Conservation (phyloP, 108 stramenopile genomes). For the Discostella stelligeroides region DNA sequence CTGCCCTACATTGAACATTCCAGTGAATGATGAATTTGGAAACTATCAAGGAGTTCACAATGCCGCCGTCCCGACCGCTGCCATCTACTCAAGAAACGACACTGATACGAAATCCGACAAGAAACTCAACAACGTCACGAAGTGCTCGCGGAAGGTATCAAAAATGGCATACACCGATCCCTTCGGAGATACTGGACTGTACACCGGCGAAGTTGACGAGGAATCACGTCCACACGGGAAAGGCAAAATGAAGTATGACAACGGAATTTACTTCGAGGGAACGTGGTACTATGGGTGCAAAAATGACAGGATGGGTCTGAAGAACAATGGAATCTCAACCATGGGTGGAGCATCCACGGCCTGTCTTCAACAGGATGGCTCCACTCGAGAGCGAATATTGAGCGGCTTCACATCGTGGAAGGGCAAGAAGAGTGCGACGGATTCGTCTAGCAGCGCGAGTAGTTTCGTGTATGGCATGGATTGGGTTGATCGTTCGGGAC, state of each 20-base stretch:
- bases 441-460: not conserved
- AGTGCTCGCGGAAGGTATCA: constrained; percentile 4
- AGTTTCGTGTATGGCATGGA: not conserved
- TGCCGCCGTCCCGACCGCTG: too few species aligned
- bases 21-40: too few species aligned
- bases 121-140: not conserved
- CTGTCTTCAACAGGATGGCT: not conserved
- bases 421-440: not conserved
- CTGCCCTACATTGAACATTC: too few species aligned
- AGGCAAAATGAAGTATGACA: constrained; percentile 23
- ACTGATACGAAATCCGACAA: too few species aligned
- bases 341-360: not conserved
- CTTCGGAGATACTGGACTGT: constrained; percentile 2
- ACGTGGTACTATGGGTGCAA: constrained; percentile 1
- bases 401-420: not conserved
- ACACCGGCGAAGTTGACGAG: constrained; percentile 16
- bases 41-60: too few species aligned
- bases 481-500: not conserved
- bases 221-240: constrained; percentile 11
- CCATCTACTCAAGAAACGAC: too few species aligned
- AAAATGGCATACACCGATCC: constrained; percentile 19
- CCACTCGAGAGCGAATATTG: not conserved
- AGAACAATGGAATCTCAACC: not conserved
- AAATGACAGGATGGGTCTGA: not conserved
- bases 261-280: constrained; percentile 15